These are phyloP conservation scores for Coemansia biformis DNA, from an alignment of 192 early-diverging fungal species.

Conservation along the genomic window DNA sequence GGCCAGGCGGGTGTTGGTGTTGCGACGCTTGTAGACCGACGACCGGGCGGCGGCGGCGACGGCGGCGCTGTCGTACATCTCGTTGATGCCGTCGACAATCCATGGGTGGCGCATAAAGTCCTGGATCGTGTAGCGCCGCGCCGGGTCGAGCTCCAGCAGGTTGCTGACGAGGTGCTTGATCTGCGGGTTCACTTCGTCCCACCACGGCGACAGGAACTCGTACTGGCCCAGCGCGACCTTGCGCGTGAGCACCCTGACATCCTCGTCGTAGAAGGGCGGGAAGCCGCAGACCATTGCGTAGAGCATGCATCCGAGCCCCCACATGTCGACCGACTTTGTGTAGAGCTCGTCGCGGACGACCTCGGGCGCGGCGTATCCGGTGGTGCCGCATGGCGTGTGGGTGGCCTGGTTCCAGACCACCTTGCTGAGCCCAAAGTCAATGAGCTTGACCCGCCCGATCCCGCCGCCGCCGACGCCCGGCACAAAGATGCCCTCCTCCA, in stretches of 20 bases:
- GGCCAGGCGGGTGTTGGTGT: slow-evolving; percentile 21
- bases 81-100: slow-evolving; percentile 47
- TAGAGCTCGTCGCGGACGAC: slow-evolving; percentile 77
- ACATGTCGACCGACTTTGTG: slow-evolving; percentile 80
- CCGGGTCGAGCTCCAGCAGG: slow-evolving; percentile 65
- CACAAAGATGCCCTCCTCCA: slow-evolving; percentile 69
- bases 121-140: slow-evolving; percentile 68
- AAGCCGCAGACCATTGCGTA: slow-evolving; percentile 78
- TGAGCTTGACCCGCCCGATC: slow-evolving; percentile 78
- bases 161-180: slow-evolving; percentile 69
- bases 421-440: slow-evolving; percentile 87
- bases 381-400: slow-evolving; percentile 87
- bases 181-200: slow-evolving; percentile 76
- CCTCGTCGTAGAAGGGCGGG: slow-evolving; percentile 80
- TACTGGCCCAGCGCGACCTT: slow-evolving; percentile 83
- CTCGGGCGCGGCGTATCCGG: slow-evolving; percentile 91
- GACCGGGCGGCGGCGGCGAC: slow-evolving; percentile 35
- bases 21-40: slow-evolving; percentile 37
- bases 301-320: slow-evolving; percentile 81
- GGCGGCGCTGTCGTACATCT: slow-evolving; percentile 42
- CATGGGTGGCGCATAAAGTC: slow-evolving; percentile 79
- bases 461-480: slow-evolving; percentile 73
- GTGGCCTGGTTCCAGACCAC: slow-evolving; percentile 78
- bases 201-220: slow-evolving; percentile 83
- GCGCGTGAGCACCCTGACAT: slow-evolving; percentile 67